Base-by-base conservation (phyloP, 345 rosid genomes). In the Gossypium bickii region DNA sequence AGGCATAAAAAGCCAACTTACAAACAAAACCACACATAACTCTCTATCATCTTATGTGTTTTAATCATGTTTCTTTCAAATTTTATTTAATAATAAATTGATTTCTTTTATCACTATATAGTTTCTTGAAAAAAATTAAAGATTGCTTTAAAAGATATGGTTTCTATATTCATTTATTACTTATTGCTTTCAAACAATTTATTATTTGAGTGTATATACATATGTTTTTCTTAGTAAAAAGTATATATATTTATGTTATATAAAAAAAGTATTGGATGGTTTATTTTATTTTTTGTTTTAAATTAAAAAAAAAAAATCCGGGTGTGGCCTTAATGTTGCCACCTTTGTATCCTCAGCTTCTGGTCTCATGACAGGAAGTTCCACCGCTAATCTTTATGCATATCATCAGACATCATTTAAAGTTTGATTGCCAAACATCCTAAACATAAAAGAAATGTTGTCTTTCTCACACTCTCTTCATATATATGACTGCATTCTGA, bases 1-100 rank as follows among this genome's bases (percentile, higher is more conserved):
- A 73, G 76, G 38, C 76, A 73, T 73, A 73, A 73, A 61, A 73
- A 68, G 45, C 44, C 2, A 16, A 17, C 27, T 45, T 73, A 47
- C 44, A 72, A 24, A 60, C 22, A 48, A 73, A 73, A 60, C 25
- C 57, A 48, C 22, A 47, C 53, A 9, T 59, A 47, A 72, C 57
- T 72, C 41, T 34, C 41, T 5, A 34, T 34, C 7, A 34, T 34
- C 41, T 34, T 5, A 34, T 34, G 41, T 34, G 41, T 34, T 34
- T 34, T 34, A 4, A 34, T 34, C 38, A 34, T 34, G 38, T 34
- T 34, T 34, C 41, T 34, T 34, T 34, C 7, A 34, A 34, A 34
- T 4, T 34, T 34, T 34, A 34, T 5, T 34, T 34, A 34, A 4
- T 34, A 34, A 5, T 34, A 34, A 34, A 34, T 34, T 34, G 7